A percentile compares a stretch with the other conserved stretches of the same genome.
These are phyloP conservation scores for Ordospora colligata DNA, from an alignment of 371 early-diverging fungal species.

Conservation along the genomic window DNA sequence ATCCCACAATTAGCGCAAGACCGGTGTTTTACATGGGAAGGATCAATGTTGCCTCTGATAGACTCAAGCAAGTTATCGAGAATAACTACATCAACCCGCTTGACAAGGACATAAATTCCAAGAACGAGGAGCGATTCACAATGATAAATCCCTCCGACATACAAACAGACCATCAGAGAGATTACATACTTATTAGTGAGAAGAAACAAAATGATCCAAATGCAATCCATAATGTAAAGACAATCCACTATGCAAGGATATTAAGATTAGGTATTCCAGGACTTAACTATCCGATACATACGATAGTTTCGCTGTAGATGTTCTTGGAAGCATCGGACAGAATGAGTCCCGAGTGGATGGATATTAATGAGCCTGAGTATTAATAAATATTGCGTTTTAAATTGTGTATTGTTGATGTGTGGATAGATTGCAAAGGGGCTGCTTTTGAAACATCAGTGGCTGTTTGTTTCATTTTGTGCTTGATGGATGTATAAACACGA, in stretches of 20 bases:
- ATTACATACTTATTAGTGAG: conserved; percentile 20
- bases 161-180: conserved; percentile 18
- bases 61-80: conserved; percentile 2
- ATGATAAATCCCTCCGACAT: conserved; percentile 20
- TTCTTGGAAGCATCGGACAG: neutral
- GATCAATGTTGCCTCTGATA: conserved; percentile 17
- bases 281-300: conserved; percentile 11
- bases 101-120: conserved; percentile 14
- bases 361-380: too few species aligned
- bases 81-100: conserved; percentile 20
- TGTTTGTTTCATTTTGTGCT: too few species aligned
- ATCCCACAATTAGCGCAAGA: neutral
- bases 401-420: too few species aligned
- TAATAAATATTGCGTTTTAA: too few species aligned
- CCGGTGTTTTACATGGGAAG: conserved; percentile 31
- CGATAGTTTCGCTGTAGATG: neutral
- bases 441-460: too few species aligned
- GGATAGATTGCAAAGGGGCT: too few species aligned
- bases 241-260: conserved; percentile 23
- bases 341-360: neutral
- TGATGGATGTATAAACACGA: neutral
- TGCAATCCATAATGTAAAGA: neutral
- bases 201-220: neutral
- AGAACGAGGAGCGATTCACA: conserved; percentile 15
- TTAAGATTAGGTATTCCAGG: neutral